These are phyloP conservation scores for Pestalotiopsis sp. DNA, from an alignment of 2,329 filamentous ascomycete species.

Conservation along the genomic window DNA sequence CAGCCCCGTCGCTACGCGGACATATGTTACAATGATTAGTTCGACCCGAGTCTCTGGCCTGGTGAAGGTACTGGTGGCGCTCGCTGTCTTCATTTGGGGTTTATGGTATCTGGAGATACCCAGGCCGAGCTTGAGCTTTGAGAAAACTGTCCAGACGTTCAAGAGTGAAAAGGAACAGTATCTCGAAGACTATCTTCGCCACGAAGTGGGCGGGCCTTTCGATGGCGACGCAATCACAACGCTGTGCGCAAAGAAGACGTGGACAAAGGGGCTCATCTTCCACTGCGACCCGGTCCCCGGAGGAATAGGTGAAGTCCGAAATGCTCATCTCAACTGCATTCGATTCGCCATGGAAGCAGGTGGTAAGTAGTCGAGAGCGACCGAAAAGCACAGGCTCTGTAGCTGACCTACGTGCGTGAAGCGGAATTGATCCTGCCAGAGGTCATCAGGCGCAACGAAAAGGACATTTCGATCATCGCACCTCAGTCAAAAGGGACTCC, in stretches of 20 bases:
- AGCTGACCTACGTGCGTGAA: constrained; percentile 16
- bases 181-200: constrained; percentile 33
- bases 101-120: constrained; percentile 27
- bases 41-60: constrained; percentile 27
- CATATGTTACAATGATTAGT: constrained; percentile 26
- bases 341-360: constrained; percentile 50
- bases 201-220: constrained; percentile 35
- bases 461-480: constrained; percentile 27
- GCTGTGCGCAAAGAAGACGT: constrained; percentile 39
- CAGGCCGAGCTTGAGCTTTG: constrained; percentile 24
- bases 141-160: constrained; percentile 24
- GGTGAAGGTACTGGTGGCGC: constrained; percentile 24
- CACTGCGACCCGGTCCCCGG: constrained; percentile 45
- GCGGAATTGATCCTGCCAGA: constrained; percentile 40
- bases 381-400: neutral
- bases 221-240: constrained; percentile 31
- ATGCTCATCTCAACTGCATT: constrained; percentile 47
- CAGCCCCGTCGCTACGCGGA: neutral
- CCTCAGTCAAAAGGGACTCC: constrained; percentile 27
- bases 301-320: constrained; percentile 46
- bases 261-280: constrained; percentile 44
- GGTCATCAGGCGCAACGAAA: constrained; percentile 34
- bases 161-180: constrained; percentile 35
- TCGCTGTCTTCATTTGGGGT: constrained; percentile 27
- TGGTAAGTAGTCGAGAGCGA: constrained; percentile 30